Percentiles rank a stretch among this genome's conserved stretches.
These are phyloP conservation scores for Mallotus repandus DNA, from an alignment of 441 rosid species.

Conservation along the genomic window DNA sequence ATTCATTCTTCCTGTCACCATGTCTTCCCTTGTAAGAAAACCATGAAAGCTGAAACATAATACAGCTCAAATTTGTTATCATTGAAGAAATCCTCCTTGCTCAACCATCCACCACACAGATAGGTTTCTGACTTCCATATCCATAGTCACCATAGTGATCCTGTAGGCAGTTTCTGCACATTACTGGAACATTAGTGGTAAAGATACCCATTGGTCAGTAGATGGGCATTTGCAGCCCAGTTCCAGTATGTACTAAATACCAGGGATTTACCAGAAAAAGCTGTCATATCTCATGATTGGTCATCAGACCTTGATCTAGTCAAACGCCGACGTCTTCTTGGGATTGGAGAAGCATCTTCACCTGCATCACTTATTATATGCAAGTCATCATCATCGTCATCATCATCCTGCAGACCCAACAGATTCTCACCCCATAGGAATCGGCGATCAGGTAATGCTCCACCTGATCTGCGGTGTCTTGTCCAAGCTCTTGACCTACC, in stretches of 20 bases:
- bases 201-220: constrained; percentile 29
- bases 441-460: constrained; percentile 55
- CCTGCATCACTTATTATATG: constrained; percentile 50
- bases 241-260: constrained; percentile 25
- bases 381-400: constrained; percentile 37
- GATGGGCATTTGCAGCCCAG: constrained; percentile 25
- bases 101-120: neutral
- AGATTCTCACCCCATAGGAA: constrained; percentile 92
- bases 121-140: constrained; percentile 21
- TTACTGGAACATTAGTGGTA: constrained; percentile 33
- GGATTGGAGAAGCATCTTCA: constrained; percentile 53
- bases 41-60: neutral
- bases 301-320: constrained; percentile 62
- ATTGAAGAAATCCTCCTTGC: neutral
- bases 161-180: constrained; percentile 22
- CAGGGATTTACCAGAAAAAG: constrained; percentile 39
- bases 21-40: neutral
- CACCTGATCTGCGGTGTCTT: constrained; percentile 59
- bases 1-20: neutral
- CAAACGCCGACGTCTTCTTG: constrained; percentile 71
- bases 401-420: constrained; percentile 67
- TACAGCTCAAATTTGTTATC: neutral
- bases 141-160: constrained; percentile 26
- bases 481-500: constrained; percentile 77
- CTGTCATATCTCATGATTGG: constrained; percentile 38